Evolutionary conservation across 192 early-diverging fungal species (phyloP), one percentile per base, ranked within the genome.

Genomic region (Linnemannia elongata): DNA sequence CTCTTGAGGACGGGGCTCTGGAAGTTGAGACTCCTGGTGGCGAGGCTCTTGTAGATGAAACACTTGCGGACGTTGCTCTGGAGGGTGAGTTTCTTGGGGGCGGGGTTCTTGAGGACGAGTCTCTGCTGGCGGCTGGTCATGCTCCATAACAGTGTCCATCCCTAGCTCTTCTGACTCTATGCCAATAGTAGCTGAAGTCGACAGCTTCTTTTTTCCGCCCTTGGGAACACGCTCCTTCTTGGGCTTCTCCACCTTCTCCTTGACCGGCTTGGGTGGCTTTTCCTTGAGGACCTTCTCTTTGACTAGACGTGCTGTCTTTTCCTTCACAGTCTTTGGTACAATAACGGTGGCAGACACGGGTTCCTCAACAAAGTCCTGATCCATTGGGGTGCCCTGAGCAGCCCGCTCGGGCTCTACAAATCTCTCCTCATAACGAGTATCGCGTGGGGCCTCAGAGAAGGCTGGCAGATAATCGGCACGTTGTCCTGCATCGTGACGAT

Each of bases 211-310:
- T 69, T 82, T 82, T 6, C 55, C 55, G 55, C 55, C 72, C 35
- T 83, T 83, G 30, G 20, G 9, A 18, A 73, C 75, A 24, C 75
- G 75, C 24, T 82, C 82, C 63, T 87, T 87, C 83, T 85, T 85
- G 30, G 63, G 24, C 42, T 83, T 83, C 33, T 79, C 74, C 27
- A 74, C 74, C 70, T 82, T 86, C 44, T 86, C 74, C 72, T 77
- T 79, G 38, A 49, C 22, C 9, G 71, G 36, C 33, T 87, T 87
- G 35, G 9, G 44, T n/a, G 70, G 44, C 22, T 81, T 87, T 35
- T 87, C 85, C 39, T 87, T 87, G 6, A 41, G 39, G 1, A 38
- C 24, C 75, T 80, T 86, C 2, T 86, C 83, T 36, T 86, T 86
- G 42, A 54, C 69, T 18, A 42, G 60, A 24, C 60, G 76, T 0